A percentile compares a stretch with the other conserved stretches of the same genome.
Conservation (phyloP, 1,284 basidiomycete genomes). For the Pseudozyma tsukubaensis region DNA sequence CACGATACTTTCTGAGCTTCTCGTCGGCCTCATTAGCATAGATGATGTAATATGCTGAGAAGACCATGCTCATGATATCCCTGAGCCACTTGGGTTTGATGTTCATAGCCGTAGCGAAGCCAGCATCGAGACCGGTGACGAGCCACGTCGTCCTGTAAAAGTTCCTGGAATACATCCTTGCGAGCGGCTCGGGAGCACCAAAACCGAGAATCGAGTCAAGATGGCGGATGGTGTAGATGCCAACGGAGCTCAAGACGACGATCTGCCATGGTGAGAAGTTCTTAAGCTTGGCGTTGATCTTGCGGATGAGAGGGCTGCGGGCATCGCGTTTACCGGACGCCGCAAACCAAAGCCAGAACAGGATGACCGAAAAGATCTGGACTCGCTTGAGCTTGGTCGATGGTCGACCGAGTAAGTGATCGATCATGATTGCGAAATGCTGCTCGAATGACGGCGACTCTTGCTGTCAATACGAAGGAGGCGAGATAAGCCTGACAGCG, state of each 20-base stretch:
- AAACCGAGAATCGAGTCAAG: slow-evolving; percentile 88
- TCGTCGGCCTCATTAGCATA: slow-evolving; percentile 89
- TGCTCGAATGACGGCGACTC: background rate
- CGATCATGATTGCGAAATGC: slow-evolving; percentile 47
- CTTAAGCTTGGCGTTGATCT: slow-evolving; percentile 44
- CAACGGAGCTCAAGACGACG: slow-evolving; percentile 83
- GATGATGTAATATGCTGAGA: slow-evolving; percentile 90
- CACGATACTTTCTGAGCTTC: slow-evolving; percentile 87
- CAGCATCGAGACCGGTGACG: slow-evolving; percentile 86
- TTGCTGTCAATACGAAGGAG: background rate
- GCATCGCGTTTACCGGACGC: slow-evolving; percentile 48
- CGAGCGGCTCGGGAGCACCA: slow-evolving; percentile 90
- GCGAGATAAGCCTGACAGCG: no score
- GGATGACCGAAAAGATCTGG: slow-evolving; percentile 58
- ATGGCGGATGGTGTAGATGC: slow-evolving; percentile 85
- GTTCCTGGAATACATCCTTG: slow-evolving; percentile 81
- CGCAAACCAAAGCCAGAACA: slow-evolving; percentile 56
- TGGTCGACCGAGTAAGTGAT: slow-evolving; percentile 62
- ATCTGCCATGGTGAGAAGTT: slow-evolving; percentile 95
- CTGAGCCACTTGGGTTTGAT: slow-evolving; percentile 92
- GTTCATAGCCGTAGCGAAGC: slow-evolving; percentile 92
- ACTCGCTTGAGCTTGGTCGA: slow-evolving; percentile 60
- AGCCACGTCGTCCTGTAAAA: slow-evolving; percentile 99
- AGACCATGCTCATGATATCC: slow-evolving; percentile 77
- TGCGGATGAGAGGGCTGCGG: slow-evolving; percentile 40